Base-by-base conservation (phyloP, 2,329 filamentous ascomycete genomes). In the Aspergillus oerlinghausenensis region DNA sequence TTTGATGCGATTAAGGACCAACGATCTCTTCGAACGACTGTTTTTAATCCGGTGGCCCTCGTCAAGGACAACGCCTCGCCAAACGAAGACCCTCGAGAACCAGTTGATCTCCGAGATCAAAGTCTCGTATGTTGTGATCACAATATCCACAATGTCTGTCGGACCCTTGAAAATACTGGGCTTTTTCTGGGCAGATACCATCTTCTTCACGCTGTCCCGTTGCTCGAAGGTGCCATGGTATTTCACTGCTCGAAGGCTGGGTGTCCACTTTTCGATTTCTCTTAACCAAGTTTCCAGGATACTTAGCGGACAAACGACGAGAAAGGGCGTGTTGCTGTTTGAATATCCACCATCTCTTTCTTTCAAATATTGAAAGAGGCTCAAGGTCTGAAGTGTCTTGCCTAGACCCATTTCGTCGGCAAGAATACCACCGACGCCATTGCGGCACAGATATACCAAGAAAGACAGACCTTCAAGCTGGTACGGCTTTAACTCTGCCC, bases 21-120 rank as follows among this genome's bases (percentile, higher is more conserved):
- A 66, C 0, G 80, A 74, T 11, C 81, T 69, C 21, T 77, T 71
- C 0, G 77, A 75, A 5, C 71, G 66, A 38, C 77, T 77, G 50
- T 82, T 82, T 60, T 82, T 78, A 59, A 81, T 79, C 50, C 78
- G 78, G 64, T 82, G 80, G 0, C 80, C 80, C 64, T 83, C 80
- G 50, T 83, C 80, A 2, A 82, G 70, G 1, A 82, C 76, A n/a
- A 78, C 73, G 62, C 80, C 82, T 55, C 74, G 71, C 80, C 80
- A 83, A 0, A 78, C 71, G 45, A 79, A 84, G 0, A 79, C 73
- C 14, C 74, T 73, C 60, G 78, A 77, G 63, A 83, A 78, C 78
- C 80, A 82, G 9, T 60, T 60, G 35, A 78, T 71, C 54, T 82
- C 80, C 0, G 70, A 64, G 4, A 72, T 66, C 53, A 80, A 77